Conservation (phyloP, 2,329 filamentous ascomycete genomes). For the Aspergillus sergii region DNA sequence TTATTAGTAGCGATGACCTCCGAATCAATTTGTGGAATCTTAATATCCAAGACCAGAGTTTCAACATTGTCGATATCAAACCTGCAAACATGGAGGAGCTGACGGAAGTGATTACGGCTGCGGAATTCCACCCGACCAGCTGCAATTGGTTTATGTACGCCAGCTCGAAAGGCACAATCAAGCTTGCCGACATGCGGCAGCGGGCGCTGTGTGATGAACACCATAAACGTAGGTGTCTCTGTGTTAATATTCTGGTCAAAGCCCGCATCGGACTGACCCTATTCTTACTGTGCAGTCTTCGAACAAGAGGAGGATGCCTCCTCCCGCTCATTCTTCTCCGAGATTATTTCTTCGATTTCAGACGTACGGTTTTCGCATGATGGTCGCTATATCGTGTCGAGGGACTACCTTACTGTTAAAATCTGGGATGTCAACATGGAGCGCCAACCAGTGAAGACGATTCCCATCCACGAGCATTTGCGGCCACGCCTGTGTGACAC, state of each 20-base stretch:
- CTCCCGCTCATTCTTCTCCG: constrained; percentile 97
- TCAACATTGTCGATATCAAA: constrained; percentile 99
- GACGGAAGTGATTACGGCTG: constrained; percentile 97
- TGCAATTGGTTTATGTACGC: constrained; percentile 99
- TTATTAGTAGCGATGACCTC: constrained; percentile 97
- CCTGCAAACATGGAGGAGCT: constrained; percentile 99
- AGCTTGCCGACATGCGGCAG: constrained; percentile 97
- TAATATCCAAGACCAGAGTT: constrained; percentile 99
- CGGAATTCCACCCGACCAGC: constrained; percentile 93
- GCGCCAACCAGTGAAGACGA: constrained; percentile 94
- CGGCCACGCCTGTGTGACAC: constrained; percentile 93
- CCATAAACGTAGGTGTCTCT: constrained; percentile 73
- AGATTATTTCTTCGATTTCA: constrained; percentile 99
- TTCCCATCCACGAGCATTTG: constrained; percentile 96
- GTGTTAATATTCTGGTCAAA: constrained; percentile 8
- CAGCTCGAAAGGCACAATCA: constrained; percentile 98
- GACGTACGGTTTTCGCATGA: constrained; percentile 97
- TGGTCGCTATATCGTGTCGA: constrained; percentile 93
- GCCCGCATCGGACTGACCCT: constrained; percentile 16
- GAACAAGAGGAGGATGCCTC: constrained; percentile 98
- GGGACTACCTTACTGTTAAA: constrained; percentile 98
- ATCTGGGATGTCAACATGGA: constrained; percentile 99
- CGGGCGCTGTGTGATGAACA: constrained; percentile 95
- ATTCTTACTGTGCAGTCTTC: constrained; percentile 67
- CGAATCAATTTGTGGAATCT: constrained; percentile 99